phyloP scores from a whole-genome alignment of 2,329 filamentous ascomycete genomes.

The Diaporthe capsici region DNA sequence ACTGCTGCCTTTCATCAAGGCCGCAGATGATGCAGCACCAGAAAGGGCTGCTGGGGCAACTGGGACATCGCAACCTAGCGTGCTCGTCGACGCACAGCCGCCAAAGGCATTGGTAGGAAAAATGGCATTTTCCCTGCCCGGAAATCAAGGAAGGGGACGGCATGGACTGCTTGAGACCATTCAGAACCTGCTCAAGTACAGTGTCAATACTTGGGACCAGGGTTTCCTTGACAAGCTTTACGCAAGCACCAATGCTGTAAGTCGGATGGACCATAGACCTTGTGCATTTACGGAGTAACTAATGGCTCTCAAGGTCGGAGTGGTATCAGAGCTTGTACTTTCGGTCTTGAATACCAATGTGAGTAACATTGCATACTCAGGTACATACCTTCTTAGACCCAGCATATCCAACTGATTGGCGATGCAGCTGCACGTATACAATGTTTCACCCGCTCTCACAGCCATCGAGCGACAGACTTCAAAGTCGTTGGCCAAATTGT shows the following conservation, averaged over 20 bases:
- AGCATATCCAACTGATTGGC: neutral
- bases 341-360: neutral
- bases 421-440: slow-evolving; percentile 83
- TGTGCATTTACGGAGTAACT: neutral
- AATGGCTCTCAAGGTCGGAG: neutral
- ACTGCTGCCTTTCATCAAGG: neutral
- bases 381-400: neutral
- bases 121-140: neutral
- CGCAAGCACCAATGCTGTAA: slow-evolving; percentile 83
- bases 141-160: neutral
- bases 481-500: slow-evolving; percentile 76
- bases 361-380: neutral
- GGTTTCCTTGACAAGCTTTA: slow-evolving; percentile 97
- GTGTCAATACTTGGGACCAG: slow-evolving; percentile 98
- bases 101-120: neutral
- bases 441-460: slow-evolving; percentile 89
- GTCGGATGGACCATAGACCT: neutral
- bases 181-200: slow-evolving; percentile 82
- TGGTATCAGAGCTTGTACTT: slow-evolving; percentile 4
- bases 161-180: slow-evolving; percentile 64
- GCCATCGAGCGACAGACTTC: slow-evolving; percentile 83
- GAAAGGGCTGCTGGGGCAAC: neutral
- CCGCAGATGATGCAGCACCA: neutral
- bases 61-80: neutral
- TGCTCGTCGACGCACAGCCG: neutral